These are phyloP conservation scores for sunflower (Helianthus annuus) DNA, from an alignment of 129 eudicot genomes.

Conservation along the genomic window HanXRQr2.0-SUNRISE NC_035444.2:62572673-62573172, in stretches of 20 bases:
- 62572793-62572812: slow-evolving; percentile 28
- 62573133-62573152: no score
- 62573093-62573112: no score
- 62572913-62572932: not conserved
- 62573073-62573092: no score
- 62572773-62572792: slow-evolving; percentile 29
- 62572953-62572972: not conserved
- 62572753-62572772: slow-evolving; percentile 5
- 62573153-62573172: no score
- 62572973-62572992: no score
- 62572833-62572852: slow-evolving; percentile 28
- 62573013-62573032: no score
- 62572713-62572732: not conserved
- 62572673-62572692: not conserved
- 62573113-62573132: no score
- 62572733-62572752: slow-evolving; percentile 8
- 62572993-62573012: no score
- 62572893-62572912: slow-evolving; percentile 5
- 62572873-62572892: slow-evolving; percentile 32
- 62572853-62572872: slow-evolving; percentile 15
- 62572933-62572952: slow-evolving; percentile 22
- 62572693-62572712: not conserved
- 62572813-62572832: slow-evolving; percentile 33
- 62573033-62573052: no score
- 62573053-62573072: not conserved